Evolutionary conservation across 1,139 yeast species (phyloP).

Genomic region (Debaryomyces robertsiae): DNA sequence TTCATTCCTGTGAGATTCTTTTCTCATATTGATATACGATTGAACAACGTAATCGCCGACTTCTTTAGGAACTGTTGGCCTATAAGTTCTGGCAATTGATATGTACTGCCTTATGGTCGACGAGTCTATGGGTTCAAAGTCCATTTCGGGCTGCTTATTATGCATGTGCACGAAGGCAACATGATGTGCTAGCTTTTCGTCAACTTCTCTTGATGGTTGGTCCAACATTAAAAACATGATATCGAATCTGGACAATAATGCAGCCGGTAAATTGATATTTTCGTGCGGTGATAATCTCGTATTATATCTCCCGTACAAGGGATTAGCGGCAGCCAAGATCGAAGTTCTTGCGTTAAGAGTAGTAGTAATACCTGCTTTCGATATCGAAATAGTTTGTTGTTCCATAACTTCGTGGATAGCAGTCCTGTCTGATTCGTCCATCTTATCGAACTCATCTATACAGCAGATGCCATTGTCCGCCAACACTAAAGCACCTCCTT

Average conservation of each 20-base stretch:
- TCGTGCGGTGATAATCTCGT: conserved; percentile 89
- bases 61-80: conserved; percentile 85
- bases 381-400: conserved; percentile 96
- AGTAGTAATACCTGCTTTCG: conserved; percentile 97
- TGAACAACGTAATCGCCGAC: conserved; percentile 89
- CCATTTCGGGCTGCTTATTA: conserved; percentile 79
- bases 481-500: conserved; percentile 96
- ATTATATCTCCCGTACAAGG: conserved; percentile 92
- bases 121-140: conserved; percentile 76
- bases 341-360: conserved; percentile 96
- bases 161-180: conserved; percentile 97
- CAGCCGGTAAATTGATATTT: conserved; percentile 96
- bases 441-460: conserved; percentile 97
- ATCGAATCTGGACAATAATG: conserved; percentile 93
- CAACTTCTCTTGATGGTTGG: conserved; percentile 76
- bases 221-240: conserved; percentile 84
- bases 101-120: conserved; percentile 84
- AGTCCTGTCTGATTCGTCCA: conserved; percentile 96
- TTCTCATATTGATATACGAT: conserved; percentile 88
- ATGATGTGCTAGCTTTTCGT: conserved; percentile 86
- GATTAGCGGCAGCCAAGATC: conserved; percentile 97
- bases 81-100: conserved; percentile 78
- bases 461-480: conserved; percentile 99
- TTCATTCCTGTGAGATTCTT: conserved; percentile 81
- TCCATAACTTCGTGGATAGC: conserved; percentile 99